Evolutionary conservation across 2,329 filamentous ascomycete species (phyloP), one percentile per base, ranked within the genome.

Genomic region (Aurifilum marmelostoma): DNA sequence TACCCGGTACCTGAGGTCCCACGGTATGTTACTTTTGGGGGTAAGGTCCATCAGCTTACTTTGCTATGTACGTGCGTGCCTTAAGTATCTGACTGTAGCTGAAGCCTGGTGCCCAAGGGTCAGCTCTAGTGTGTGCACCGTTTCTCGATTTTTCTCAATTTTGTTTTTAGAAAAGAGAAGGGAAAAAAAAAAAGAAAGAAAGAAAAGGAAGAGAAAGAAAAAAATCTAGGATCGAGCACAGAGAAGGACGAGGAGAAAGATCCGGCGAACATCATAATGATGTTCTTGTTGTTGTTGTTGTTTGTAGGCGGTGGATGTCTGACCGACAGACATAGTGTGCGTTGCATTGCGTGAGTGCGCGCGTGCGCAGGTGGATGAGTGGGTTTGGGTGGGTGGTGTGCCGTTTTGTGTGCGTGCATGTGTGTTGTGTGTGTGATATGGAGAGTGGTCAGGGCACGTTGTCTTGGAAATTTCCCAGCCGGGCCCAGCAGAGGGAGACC

Each of bases 401-500:
- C 52, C 43, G 16, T 16, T 56, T 4, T 5, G 9, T 37, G 9
- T 37, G 34, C 9, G 34, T 37, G 34, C 9, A 9, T 37, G 34
- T 37, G 34, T 37, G 34, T 37, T 18, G 41, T 21, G 47, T 11
- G 47, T 50, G 52, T 27, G 52, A 54, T 27, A 29, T 14, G 5
- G 14, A 56, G 6, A 56, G 5, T 16, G 12, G 24, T 18, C 29
- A 16, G 24, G 52, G 12, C 27, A 24, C 16, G 5, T 56, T 56
- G 52, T 56, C 52, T 59, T 59, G 56, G 21, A 37, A 59, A 59
- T 29, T 56, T 56, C 52, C 27, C 52, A 56, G 27, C n/a, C 21
- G 24, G 50, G 12, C 50, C 50, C 41, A 43, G 41, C 41, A 43
- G 18, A 47, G 21, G 21, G 8, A 64, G 66, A 67, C 66, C 66